Evolutionary conservation across 2,329 filamentous ascomycete species (phyloP).

Genomic region (Hypoxylon sp.): DNA sequence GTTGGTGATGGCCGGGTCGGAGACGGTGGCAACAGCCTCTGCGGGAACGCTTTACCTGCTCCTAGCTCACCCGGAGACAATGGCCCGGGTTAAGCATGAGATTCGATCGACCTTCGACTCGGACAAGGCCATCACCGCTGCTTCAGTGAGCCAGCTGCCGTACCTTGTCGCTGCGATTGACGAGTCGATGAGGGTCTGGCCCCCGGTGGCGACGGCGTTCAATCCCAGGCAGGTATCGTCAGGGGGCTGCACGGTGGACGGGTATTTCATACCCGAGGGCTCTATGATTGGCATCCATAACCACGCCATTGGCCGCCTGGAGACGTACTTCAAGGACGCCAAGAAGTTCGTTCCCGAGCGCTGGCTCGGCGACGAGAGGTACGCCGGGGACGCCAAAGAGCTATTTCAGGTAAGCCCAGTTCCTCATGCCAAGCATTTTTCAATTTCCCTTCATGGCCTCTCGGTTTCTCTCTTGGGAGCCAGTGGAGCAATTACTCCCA

Average conservation of each 20-base stretch:
- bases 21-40: constrained; percentile 42
- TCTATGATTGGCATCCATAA: constrained; percentile 40
- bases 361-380: constrained; percentile 45
- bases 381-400: constrained; percentile 36
- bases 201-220: constrained; percentile 41
- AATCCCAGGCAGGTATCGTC: constrained; percentile 35
- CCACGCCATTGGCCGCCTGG: constrained; percentile 36
- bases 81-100: constrained; percentile 29
- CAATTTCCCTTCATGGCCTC: not conserved
- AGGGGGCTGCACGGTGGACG: constrained; percentile 38
- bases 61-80: constrained; percentile 31
- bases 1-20: constrained; percentile 41
- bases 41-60: constrained; percentile 36
- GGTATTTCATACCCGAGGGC: constrained; percentile 42
- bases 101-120: constrained; percentile 38
- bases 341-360: constrained; percentile 45
- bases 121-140: constrained; percentile 31
- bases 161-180: constrained; percentile 41
- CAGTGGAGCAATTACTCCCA: not conserved
- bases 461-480: not conserved
- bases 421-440: not conserved
- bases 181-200: constrained; percentile 43
- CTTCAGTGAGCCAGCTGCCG: constrained; percentile 32
- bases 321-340: constrained; percentile 38
- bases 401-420: constrained; percentile 36